Conservation (phyloP, 768 basidiomycete species). For the Phaffia tasmanica region DNA sequence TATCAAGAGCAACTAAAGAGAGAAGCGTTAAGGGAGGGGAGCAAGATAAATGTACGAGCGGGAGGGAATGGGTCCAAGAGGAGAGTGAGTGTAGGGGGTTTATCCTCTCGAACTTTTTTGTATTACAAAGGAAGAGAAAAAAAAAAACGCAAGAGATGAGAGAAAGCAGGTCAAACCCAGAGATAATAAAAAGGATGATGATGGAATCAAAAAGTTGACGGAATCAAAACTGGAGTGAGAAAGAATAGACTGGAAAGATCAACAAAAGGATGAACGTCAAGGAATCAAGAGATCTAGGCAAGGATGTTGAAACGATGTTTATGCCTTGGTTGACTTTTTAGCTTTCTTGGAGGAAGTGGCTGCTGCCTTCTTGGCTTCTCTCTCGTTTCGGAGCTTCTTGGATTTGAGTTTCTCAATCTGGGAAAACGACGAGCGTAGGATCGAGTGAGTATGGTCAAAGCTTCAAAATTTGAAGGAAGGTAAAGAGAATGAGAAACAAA, state of each 20-base stretch:
- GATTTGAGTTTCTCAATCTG: slow-evolving; percentile 54
- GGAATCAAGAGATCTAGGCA: neutral
- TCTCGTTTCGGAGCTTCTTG: slow-evolving; percentile 50
- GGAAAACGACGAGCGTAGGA: slow-evolving; percentile 1
- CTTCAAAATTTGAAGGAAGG: neutral
- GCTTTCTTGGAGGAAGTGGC: slow-evolving; percentile 9
- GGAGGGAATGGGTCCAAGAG: too few species aligned
- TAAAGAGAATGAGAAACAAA: neutral
- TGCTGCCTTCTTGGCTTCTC: slow-evolving; percentile 39
- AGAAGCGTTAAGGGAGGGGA: too few species aligned
- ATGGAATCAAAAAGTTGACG: too few species aligned
- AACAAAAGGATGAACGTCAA: neutral
- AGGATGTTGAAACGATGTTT: too few species aligned
- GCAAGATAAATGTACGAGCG: too few species aligned
- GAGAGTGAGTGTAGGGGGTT: too few species aligned
- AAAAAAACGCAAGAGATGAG: neutral
- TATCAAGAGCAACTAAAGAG: too few species aligned
- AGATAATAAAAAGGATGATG: too few species aligned
- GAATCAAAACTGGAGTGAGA: too few species aligned
- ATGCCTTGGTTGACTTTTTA: neutral
- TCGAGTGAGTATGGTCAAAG: neutral
- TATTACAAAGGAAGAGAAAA: neutral
- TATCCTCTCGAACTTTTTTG: too few species aligned
- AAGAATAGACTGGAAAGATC: neutral
- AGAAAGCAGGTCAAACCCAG: neutral